phyloP scores from a whole-genome alignment of 192 early-diverging fungal genomes.

The Mortierella hygrophila region DNA sequence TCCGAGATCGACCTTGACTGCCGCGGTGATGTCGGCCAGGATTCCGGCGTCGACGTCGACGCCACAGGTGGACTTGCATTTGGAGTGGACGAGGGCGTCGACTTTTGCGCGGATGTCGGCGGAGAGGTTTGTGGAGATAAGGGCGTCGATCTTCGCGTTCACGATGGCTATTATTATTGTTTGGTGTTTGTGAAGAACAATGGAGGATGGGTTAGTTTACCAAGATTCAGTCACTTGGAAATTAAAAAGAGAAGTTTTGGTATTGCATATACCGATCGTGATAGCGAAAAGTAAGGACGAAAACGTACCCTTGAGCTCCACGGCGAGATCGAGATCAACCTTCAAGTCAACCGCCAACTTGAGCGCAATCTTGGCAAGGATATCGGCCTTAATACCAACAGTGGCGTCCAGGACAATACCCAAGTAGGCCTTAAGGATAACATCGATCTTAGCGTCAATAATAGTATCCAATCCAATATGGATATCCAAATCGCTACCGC shows the following conservation, averaged over 20 bases:
- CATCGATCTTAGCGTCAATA: constrained; percentile 17
- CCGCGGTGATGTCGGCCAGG: constrained; percentile 13
- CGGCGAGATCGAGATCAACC: constrained; percentile 4
- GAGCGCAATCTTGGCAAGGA: constrained; percentile 19
- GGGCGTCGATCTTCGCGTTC: constrained; percentile 12
- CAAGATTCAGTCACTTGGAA: not conserved
- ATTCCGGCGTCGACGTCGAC: constrained; percentile 3
- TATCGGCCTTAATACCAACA: constrained; percentile 29
- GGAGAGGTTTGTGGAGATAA: constrained; percentile 11
- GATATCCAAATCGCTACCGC: not conserved
- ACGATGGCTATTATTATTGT: constrained; percentile 11
- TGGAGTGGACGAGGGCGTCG: not conserved
- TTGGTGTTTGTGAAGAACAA: too few species aligned
- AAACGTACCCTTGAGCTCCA: constrained; percentile 24
- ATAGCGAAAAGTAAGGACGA: not conserved
- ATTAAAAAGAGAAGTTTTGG: too few species aligned
- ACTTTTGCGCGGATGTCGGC: constrained; percentile 9
- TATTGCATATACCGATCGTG: too few species aligned
- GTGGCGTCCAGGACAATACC: constrained; percentile 14
- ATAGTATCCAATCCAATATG: constrained; percentile 9
- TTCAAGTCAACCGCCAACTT: constrained; percentile 9
- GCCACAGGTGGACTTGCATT: constrained; percentile 3
- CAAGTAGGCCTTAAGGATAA: constrained; percentile 12
- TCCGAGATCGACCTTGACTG: constrained; percentile 14
- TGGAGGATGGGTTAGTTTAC: too few species aligned